Conservation (phyloP, 768 basidiomycete genomes). For the Fomitopsis serialis region DNA sequence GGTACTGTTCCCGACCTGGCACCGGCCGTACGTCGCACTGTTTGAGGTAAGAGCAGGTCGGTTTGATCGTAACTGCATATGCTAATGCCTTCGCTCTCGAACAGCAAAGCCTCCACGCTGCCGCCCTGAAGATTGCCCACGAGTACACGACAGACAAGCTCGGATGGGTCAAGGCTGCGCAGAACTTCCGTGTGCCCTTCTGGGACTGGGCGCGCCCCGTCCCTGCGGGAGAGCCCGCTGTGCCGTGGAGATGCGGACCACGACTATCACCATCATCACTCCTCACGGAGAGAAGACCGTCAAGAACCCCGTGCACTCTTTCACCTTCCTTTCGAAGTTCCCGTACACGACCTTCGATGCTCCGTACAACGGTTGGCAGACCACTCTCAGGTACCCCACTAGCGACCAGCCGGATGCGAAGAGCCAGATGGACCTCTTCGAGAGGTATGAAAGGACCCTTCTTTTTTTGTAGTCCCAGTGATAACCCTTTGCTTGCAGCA, state of each 20-base stretch:
- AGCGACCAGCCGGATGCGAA: conserved; percentile 2
- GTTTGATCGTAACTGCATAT: no score
- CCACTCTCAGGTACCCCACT: conserved; percentile 32
- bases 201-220: conserved; percentile 44
- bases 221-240: conserved; percentile 18
- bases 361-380: conserved; percentile 15
- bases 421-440: conserved; percentile 5
- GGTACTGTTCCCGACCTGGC: conserved; percentile 51
- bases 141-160: conserved; percentile 26
- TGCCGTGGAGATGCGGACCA: conserved; percentile 35
- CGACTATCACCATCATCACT: conserved; percentile 28
- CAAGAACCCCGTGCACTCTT: conserved; percentile 11
- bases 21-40: conserved; percentile 46
- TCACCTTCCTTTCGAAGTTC: conserved; percentile 9
- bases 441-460: conserved; percentile 10
- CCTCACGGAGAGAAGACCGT: conserved; percentile 22
- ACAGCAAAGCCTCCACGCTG: conserved; percentile 43
- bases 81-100: background rate
- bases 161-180: conserved; percentile 30
- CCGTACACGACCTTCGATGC: conserved; percentile 6
- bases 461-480: conserved; percentile 4
- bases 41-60: conserved; percentile 47
- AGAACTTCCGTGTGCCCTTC: conserved; percentile 35
- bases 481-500: background rate
- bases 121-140: conserved; percentile 36